These are phyloP conservation scores for Debaryomyces udenii DNA, from an alignment of 1,139 yeast genomes.

Conservation along the genomic window DNA sequence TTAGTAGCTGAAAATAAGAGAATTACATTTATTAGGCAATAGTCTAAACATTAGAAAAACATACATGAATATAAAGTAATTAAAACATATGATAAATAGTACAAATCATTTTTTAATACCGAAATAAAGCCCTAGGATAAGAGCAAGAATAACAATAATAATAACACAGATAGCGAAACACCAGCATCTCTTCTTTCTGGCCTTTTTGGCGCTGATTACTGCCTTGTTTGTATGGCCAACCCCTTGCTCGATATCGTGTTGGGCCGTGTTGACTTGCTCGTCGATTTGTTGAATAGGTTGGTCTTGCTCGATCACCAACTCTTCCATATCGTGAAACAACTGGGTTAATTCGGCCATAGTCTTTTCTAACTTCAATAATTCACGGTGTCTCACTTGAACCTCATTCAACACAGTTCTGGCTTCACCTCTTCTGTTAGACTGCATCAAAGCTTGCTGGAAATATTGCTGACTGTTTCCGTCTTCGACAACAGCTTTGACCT, in stretches of 20 bases:
- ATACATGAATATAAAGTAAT: conserved; percentile 3
- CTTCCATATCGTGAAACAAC: conserved; percentile 95
- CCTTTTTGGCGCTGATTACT: conserved; percentile 82
- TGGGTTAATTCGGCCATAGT: conserved; percentile 96
- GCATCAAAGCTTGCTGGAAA: conserved; percentile 90
- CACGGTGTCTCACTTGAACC: conserved; percentile 95
- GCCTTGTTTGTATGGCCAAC: conserved; percentile 94
- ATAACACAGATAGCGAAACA: conserved; percentile 69
- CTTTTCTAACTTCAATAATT: conserved; percentile 90
- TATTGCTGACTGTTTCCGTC: conserved; percentile 87
- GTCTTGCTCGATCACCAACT: conserved; percentile 94
- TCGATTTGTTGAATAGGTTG: conserved; percentile 83
- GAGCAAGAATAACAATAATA: conserved; percentile 65
- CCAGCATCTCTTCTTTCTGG: conserved; percentile 91
- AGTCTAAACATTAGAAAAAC: conserved; percentile 1
- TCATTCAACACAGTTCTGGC: conserved; percentile 95
- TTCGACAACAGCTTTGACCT: conserved; percentile 80
- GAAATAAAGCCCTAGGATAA: conserved; percentile 58
- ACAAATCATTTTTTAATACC: conserved; percentile 25
- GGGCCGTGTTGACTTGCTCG: conserved; percentile 80
- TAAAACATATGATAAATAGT: conserved; percentile 2
- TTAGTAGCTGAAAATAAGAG: not conserved
- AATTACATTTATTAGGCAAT: conserved; percentile 4
- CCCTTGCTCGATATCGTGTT: conserved; percentile 90
- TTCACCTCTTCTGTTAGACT: conserved; percentile 93